These are phyloP conservation scores for Phyllosticta citrichinensis DNA, from an alignment of 2,329 filamentous ascomycete species.

Conservation along the genomic window DNA sequence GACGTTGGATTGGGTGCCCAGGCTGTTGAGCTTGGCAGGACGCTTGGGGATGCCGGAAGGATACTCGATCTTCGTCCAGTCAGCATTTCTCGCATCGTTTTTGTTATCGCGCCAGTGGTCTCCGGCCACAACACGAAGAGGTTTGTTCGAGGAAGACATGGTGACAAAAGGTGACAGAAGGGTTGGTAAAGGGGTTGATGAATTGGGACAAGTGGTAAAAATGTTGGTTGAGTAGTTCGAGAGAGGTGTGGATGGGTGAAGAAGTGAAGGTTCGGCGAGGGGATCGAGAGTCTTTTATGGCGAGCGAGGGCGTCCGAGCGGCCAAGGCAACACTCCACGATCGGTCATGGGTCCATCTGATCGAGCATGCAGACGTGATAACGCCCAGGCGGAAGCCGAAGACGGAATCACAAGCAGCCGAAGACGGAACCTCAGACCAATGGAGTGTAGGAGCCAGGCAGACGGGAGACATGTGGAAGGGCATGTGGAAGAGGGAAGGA, in stretches of 20 bases:
- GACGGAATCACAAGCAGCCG: too few species aligned
- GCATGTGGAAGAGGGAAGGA: background rate
- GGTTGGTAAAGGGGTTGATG: background rate
- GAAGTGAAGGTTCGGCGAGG: background rate
- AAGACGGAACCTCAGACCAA: background rate
- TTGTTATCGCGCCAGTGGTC: background rate
- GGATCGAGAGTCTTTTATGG: too few species aligned
- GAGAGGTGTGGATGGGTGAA: background rate
- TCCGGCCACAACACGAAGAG: background rate
- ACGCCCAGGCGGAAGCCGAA: too few species aligned
- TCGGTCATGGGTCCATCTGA: too few species aligned
- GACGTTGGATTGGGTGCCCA: slow-evolving; percentile 31
- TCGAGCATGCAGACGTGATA: too few species aligned
- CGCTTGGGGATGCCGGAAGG: slow-evolving; percentile 23
- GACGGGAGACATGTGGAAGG: background rate
- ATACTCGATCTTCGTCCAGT: slow-evolving; percentile 16
- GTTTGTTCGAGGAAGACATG: background rate
- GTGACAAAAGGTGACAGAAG: background rate
- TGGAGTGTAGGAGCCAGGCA: background rate
- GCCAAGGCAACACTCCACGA: too few species aligned
- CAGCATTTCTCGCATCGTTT: background rate
- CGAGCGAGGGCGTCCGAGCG: too few species aligned
- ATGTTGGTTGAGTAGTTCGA: background rate
- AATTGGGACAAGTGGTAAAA: background rate
- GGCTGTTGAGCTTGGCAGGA: slow-evolving; percentile 27